A percentile compares a stretch with the other conserved stretches of the same genome.
Evolutionary conservation across 345 rosid genomes (phyloP).

Genomic region (Jatropha curcas): DNA sequence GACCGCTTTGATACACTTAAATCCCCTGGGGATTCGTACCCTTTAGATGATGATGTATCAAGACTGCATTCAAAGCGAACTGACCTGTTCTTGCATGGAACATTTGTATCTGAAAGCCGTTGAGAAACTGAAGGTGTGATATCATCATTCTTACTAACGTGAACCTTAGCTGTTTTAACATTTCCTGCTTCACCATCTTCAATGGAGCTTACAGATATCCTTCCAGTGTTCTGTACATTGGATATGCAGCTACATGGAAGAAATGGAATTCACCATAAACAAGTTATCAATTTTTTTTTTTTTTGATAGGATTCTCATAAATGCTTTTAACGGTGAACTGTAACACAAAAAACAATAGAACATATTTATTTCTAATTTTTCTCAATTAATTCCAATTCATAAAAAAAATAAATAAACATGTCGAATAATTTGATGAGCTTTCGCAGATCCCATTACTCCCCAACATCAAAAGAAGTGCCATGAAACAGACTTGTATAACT

Average conservation of each 20-base stretch:
- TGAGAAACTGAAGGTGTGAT: too few relatives aligned
- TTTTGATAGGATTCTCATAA: too few relatives aligned
- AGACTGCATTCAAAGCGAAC: slow-evolving; percentile 56
- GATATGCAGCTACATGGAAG: slow-evolving; percentile 54
- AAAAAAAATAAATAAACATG: neutral
- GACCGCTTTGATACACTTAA: slow-evolving; percentile 38
- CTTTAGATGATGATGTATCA: slow-evolving; percentile 42
- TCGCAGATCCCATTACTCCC: neutral
- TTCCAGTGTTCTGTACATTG: slow-evolving; percentile 32
- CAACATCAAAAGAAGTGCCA: too few relatives aligned
- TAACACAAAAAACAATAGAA: neutral
- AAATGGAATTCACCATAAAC: slow-evolving; percentile 2
- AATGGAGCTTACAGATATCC: slow-evolving; percentile 34
- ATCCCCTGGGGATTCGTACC: slow-evolving; percentile 29
- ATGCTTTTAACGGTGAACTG: neutral
- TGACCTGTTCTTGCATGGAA: slow-evolving; percentile 45
- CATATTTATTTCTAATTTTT: neutral
- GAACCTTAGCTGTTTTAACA: slow-evolving; percentile 27
- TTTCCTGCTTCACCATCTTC: slow-evolving; percentile 42
- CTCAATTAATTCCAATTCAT: neutral
- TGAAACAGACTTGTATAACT: neutral
- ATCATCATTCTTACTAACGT: too few relatives aligned
- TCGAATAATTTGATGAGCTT: neutral
- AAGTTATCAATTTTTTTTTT: too few relatives aligned
- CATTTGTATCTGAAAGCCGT: too few relatives aligned